These are phyloP conservation scores for Aspergillus wentii DNA, from an alignment of 495 filamentous ascomycete genomes.

Conservation along the genomic window DNA sequence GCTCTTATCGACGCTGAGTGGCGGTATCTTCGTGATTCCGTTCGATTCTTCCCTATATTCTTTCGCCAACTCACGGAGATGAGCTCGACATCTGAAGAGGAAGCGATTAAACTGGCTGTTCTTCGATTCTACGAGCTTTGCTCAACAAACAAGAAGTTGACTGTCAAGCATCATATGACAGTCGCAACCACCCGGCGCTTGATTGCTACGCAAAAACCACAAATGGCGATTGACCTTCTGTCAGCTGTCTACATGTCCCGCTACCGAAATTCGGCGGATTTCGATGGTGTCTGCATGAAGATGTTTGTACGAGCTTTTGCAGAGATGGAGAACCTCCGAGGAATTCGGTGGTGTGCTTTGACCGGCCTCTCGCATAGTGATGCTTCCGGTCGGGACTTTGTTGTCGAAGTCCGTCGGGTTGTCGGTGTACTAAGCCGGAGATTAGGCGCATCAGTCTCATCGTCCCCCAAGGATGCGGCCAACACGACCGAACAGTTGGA, in stretches of 20 bases:
- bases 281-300: constrained; percentile 38
- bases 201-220: constrained; percentile 17
- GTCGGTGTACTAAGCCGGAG: constrained; percentile 13
- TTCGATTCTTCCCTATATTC: constrained; percentile 28
- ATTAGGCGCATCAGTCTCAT: neutral
- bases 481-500: constrained; percentile 4
- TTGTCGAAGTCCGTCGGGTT: constrained; percentile 28
- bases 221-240: constrained; percentile 29
- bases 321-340: constrained; percentile 20
- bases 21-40: constrained; percentile 14
- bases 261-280: constrained; percentile 24
- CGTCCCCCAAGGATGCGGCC: constrained; percentile 5
- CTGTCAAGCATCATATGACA: constrained; percentile 33
- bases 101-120: constrained; percentile 31
- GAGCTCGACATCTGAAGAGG: constrained; percentile 12
- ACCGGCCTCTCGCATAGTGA: constrained; percentile 29
- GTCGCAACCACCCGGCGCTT: constrained; percentile 22
- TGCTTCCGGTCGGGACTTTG: constrained; percentile 22
- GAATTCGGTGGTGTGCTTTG: constrained; percentile 41
- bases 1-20: constrained; percentile 28
- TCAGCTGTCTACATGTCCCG: constrained; percentile 34
- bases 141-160: constrained; percentile 19
- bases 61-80: constrained; percentile 33
- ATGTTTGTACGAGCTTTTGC: constrained; percentile 37
- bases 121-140: constrained; percentile 39